Conservation (phyloP, 495 filamentous ascomycete species). For the Penicillium robsamsonii region DNA sequence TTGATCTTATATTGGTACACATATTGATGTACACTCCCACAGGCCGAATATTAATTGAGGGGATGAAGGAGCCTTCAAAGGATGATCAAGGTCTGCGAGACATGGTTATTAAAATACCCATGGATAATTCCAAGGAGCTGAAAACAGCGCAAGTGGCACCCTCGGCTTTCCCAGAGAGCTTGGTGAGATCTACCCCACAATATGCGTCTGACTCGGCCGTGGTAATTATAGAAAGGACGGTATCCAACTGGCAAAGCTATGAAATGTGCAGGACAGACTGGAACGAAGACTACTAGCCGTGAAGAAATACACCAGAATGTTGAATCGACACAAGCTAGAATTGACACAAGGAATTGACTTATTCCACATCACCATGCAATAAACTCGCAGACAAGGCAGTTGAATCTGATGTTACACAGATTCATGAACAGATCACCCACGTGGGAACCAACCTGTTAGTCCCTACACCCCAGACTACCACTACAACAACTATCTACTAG, state of each 20-base stretch:
- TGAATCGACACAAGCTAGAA: no score
- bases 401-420: no score
- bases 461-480: no score
- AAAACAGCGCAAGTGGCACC: background rate
- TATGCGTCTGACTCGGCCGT: constrained; percentile 15
- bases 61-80: constrained; percentile 16
- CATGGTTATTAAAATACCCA: constrained; percentile 24
- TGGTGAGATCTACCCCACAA: constrained; percentile 12
- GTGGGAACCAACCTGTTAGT: no score
- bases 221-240: constrained; percentile 5
- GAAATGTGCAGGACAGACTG: no score
- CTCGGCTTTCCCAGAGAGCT: background rate
- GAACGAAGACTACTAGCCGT: no score
- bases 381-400: no score
- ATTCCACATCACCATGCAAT: no score
- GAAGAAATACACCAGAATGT: no score
- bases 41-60: constrained; percentile 18
- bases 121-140: background rate
- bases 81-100: constrained; percentile 35
- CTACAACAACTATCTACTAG: no score
- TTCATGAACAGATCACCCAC: no score
- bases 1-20: constrained; percentile 6
- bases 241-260: background rate
- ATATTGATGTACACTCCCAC: constrained; percentile 25
- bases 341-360: no score